Evolutionary conservation across 2,329 filamentous ascomycete genomes (phyloP).

Genomic region (Alternaria angustiovoidea): DNA sequence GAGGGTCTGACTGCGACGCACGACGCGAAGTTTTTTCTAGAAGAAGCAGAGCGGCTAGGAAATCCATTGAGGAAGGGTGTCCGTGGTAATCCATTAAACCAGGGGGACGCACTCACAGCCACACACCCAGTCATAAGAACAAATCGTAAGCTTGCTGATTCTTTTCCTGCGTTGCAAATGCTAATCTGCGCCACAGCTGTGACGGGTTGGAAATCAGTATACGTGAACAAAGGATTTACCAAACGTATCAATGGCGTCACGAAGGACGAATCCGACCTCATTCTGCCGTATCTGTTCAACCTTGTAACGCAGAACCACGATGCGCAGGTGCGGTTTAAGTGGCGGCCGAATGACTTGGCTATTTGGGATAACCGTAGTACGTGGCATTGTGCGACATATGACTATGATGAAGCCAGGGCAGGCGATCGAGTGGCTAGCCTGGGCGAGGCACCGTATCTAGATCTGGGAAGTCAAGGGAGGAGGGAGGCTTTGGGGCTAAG

Average conservation of each 20-base stretch:
- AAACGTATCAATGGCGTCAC: slow-evolving; percentile 57
- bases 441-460: slow-evolving; percentile 65
- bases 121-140: slow-evolving; percentile 68
- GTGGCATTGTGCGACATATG: slow-evolving; percentile 69
- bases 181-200: slow-evolving; percentile 51
- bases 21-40: slow-evolving; percentile 42
- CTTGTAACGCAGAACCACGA: slow-evolving; percentile 61
- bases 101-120: slow-evolving; percentile 60
- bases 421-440: slow-evolving; percentile 61
- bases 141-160: slow-evolving; percentile 54
- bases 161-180: background rate
- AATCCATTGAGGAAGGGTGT: slow-evolving; percentile 39
- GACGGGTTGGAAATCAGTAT: slow-evolving; percentile 66
- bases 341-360: slow-evolving; percentile 51
- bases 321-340: slow-evolving; percentile 61
- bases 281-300: slow-evolving; percentile 55
- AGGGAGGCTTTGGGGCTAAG: slow-evolving; percentile 7
- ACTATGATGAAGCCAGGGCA: slow-evolving; percentile 65
- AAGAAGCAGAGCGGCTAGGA: slow-evolving; percentile 36
- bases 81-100: slow-evolving; percentile 63
- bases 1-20: slow-evolving; percentile 59
- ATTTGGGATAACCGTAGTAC: slow-evolving; percentile 73
- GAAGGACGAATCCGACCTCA: slow-evolving; percentile 54
- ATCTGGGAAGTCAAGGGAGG: slow-evolving; percentile 55
- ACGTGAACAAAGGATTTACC: slow-evolving; percentile 45